Base-by-base conservation (phyloP, 176 grass and related monocot species). In the Oryza officinalis region DNA sequence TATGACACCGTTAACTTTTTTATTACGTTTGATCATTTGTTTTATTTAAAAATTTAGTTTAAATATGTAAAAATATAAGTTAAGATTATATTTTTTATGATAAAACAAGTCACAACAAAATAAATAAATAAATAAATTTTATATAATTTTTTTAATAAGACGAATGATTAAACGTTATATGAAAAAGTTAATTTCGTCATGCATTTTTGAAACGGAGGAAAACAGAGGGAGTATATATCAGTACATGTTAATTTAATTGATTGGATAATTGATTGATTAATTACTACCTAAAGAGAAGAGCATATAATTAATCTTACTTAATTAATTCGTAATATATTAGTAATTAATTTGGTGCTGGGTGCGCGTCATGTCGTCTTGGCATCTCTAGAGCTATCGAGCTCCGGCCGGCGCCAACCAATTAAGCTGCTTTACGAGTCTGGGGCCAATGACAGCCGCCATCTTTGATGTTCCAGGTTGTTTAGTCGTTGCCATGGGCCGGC, bases 361-460 rank as follows among this genome's bases (percentile, higher is more conserved):
- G 81, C 71, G 52, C 64, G 63, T 76, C 81, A 54, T 4, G 57
- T 3, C 14, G 31, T 22, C 66, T 43, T 72, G 14, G 69, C 59
- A 6, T 15, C 70, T 74, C 81, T 61, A 74, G 65, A 47, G 43
- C 43, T 45, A 52, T 15, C 14, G 28, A 30, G 28, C 28, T 30
- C 14, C 45, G 45, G 45, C 70, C 81, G 15, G 72, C 31, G 81
- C 81, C 81, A 84, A 67, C 81, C 71, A 61, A 61, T 67, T 65
- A 26, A 61, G 52, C 18, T 25, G 57, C 57, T 61, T 61, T 61
- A 61, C n/a, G 7, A 61, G 6, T 41, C 49, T 37, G 59, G 79
- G 81, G 71, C 71, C 70, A 18, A 27, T 28, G 71, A 67, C 72
- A 84, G 72, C 82, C 82, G 72, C 63, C 72, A 54, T 37, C 72